These are phyloP conservation scores for Silene latifolia DNA, from an alignment of 148 eudicot species.

Conservation along the genomic window DNA sequence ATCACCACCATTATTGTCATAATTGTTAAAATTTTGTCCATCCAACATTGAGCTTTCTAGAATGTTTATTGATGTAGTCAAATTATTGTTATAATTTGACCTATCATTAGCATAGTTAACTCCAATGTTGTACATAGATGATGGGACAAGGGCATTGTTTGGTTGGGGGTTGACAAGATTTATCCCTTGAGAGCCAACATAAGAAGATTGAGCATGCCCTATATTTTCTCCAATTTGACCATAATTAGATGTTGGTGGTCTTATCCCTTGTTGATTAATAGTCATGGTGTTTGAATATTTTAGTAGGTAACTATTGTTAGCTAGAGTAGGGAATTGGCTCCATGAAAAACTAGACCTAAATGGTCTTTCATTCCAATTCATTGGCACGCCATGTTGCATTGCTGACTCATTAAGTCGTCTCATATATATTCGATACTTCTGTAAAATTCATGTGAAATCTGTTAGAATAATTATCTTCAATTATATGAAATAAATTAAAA, in stretches of 20 bases:
- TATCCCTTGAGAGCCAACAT: constrained; percentile 1
- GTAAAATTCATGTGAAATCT: background rate
- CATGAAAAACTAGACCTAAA: constrained; percentile 24
- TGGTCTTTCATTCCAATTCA: constrained; percentile 20
- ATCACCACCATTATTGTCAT: background rate
- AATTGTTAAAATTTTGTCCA: background rate
- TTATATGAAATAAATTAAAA: no score
- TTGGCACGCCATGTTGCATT: background rate
- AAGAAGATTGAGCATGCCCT: background rate
- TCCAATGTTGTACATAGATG: background rate
- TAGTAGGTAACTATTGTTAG: constrained; percentile 8
- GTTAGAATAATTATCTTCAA: no score
- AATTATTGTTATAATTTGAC: background rate
- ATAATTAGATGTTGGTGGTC: background rate
- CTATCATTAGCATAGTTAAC: no score
- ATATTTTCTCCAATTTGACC: background rate
- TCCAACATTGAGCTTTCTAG: constrained; percentile 14
- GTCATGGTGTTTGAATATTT: background rate
- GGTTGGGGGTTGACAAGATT: background rate
- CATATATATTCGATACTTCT: constrained; percentile 23
- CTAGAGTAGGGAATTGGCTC: constrained; percentile 13
- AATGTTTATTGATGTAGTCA: background rate
- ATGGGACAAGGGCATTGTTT: background rate
- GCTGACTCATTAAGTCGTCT: background rate
- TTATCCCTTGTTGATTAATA: background rate